These are phyloP conservation scores for Hydnum rufescens DNA, from an alignment of 768 basidiomycete genomes.

Conservation along the genomic window DNA sequence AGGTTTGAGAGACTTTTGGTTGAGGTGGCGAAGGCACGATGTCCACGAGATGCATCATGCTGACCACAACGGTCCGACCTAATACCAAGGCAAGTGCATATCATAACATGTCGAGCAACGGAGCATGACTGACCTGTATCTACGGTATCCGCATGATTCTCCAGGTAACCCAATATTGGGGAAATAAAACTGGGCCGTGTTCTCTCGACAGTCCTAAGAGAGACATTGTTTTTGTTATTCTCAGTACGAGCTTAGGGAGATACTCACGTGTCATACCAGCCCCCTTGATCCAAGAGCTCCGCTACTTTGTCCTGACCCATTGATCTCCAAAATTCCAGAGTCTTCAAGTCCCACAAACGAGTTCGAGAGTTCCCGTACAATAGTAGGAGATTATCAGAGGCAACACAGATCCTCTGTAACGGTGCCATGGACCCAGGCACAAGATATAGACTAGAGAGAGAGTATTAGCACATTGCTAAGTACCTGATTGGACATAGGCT, in stretches of 20 bases:
- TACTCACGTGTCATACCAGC: constrained; percentile 54
- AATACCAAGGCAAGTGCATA: too few relatives aligned
- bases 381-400: constrained; percentile 50
- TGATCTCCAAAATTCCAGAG: constrained; percentile 69
- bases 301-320: constrained; percentile 57
- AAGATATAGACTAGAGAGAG: constrained; percentile 39
- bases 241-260: not conserved
- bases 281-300: constrained; percentile 48
- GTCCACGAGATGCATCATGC: too few relatives aligned
- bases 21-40: too few relatives aligned
- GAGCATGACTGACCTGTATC: not conserved
- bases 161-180: constrained; percentile 5
- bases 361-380: constrained; percentile 59
- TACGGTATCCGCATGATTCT: not conserved
- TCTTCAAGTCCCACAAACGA: constrained; percentile 71
- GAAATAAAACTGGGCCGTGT: not conserved
- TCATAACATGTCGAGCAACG: too few relatives aligned
- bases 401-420: constrained; percentile 40
- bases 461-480: not conserved
- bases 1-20: too few relatives aligned
- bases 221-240: not conserved
- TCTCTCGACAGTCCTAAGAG: constrained; percentile 4
- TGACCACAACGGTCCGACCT: too few relatives aligned
- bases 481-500: constrained; percentile 15
- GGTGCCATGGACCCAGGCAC: constrained; percentile 66